Conservation (phyloP, 2,329 filamentous ascomycete genomes). For the Microsporum audouinii region DNA sequence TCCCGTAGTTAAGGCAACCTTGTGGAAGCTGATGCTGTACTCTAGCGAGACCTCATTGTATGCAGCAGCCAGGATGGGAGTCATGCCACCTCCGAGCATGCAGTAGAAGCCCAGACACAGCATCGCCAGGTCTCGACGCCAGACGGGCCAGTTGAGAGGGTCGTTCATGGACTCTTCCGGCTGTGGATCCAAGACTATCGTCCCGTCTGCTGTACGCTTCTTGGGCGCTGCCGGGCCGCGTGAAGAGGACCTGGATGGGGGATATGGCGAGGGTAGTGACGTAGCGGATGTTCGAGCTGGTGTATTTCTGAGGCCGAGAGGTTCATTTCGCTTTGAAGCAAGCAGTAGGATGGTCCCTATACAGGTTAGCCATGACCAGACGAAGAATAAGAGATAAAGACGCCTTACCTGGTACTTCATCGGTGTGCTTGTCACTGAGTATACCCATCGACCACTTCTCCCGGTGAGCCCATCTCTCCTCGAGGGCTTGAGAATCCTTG, state of each 20-base stretch:
- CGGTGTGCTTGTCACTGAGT: conserved; percentile 65
- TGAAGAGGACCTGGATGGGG: conserved; percentile 31
- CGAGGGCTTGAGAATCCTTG: conserved; percentile 2
- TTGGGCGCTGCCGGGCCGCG: conserved; percentile 30
- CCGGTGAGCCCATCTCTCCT: conserved; percentile 8
- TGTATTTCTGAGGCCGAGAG: conserved; percentile 50
- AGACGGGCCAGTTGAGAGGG: conserved; percentile 79
- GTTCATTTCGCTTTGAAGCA: conserved; percentile 50
- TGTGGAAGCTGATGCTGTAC: conserved; percentile 55
- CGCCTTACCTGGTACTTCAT: conserved; percentile 69
- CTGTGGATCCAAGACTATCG: conserved; percentile 80
- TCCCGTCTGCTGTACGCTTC: conserved; percentile 71
- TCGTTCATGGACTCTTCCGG: conserved; percentile 86
- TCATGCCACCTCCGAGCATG: conserved; percentile 87
- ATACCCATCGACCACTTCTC: conserved; percentile 60
- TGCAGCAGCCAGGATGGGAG: conserved; percentile 76
- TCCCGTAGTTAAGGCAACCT: conserved; percentile 77
- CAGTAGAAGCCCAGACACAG: conserved; percentile 82
- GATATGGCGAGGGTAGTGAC: conserved; percentile 39
- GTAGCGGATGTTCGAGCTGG: conserved; percentile 48
- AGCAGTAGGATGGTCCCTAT: conserved; percentile 51
- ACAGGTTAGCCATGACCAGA: neutral
- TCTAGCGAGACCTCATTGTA: conserved; percentile 66
- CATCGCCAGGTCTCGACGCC: conserved; percentile 68
- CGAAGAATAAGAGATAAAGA: neutral